A percentile compares a stretch with the other conserved stretches of the same genome.
phyloP scores from a whole-genome alignment of 106 monocot species.

The Dioscorea alata region DNA sequence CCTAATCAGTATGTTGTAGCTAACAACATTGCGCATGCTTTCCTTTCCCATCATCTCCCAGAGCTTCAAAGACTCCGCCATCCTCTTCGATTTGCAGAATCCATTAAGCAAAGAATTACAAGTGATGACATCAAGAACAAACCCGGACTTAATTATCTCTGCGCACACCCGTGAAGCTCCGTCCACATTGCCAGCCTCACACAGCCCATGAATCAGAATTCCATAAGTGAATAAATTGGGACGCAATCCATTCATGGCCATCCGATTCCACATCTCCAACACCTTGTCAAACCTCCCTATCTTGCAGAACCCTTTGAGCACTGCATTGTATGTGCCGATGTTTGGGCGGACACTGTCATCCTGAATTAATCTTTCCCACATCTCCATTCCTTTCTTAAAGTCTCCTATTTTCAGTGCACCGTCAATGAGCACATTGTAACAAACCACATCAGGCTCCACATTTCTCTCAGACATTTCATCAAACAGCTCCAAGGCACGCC shows the following conservation, averaged over 20 bases:
- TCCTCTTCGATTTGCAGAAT: constrained; percentile 39
- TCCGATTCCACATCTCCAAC: constrained; percentile 37
- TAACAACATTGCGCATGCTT: constrained; percentile 25
- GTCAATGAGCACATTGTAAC: constrained; percentile 82
- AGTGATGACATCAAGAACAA: constrained; percentile 49
- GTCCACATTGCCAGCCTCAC: constrained; percentile 45
- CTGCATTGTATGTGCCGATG: constrained; percentile 63
- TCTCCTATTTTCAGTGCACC: constrained; percentile 63
- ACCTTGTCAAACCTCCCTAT: constrained; percentile 52
- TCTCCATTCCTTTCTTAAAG: constrained; percentile 38
- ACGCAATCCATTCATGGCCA: constrained; percentile 46
- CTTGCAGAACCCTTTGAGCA: constrained; percentile 76
- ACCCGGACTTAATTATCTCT: constrained; percentile 56
- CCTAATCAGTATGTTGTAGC: constrained; percentile 75
- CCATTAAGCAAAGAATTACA: constrained; percentile 70
- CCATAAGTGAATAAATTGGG: constrained; percentile 65
- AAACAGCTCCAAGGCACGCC: constrained; percentile 46
- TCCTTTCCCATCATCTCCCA: constrained; percentile 47
- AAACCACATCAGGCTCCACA: constrained; percentile 51
- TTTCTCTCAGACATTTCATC: constrained; percentile 70
- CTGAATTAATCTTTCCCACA: constrained; percentile 57
- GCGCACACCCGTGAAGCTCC: constrained; percentile 47
- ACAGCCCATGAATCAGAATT: constrained; percentile 66
- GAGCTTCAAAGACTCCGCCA: constrained; percentile 40
- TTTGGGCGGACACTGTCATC: constrained; percentile 47